phyloP scores from a whole-genome alignment of 2,329 filamentous ascomycete genomes.

The Epichloe gansuensis region DNA sequence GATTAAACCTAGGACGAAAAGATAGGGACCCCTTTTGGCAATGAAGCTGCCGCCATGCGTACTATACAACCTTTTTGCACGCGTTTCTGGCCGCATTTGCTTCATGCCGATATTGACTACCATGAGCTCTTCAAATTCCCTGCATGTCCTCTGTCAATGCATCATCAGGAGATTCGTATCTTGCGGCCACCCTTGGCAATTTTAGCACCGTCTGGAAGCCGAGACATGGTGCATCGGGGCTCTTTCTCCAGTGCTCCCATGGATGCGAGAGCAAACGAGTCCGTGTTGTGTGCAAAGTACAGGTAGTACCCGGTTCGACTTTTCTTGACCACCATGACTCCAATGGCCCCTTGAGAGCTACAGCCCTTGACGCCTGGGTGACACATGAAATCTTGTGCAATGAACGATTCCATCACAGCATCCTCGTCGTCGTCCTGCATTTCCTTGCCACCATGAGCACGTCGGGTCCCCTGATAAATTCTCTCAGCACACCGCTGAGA shows the following conservation, averaged over 20 bases:
- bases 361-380: constrained; percentile 76
- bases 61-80: not conserved
- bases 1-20: not conserved
- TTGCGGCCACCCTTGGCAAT: constrained; percentile 44
- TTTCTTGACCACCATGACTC: constrained; percentile 83
- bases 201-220: constrained; percentile 41
- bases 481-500: constrained; percentile 77
- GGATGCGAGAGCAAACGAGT: constrained; percentile 73
- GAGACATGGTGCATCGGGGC: constrained; percentile 80
- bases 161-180: constrained; percentile 21
- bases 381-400: constrained; percentile 81
- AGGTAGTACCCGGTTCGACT: constrained; percentile 62
- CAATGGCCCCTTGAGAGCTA: constrained; percentile 75
- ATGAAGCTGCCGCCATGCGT: not conserved
- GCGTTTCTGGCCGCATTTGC: not conserved
- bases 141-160: not conserved
- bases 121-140: not conserved
- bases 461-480: constrained; percentile 58
- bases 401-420: constrained; percentile 59
- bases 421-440: constrained; percentile 64
- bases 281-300: constrained; percentile 94
- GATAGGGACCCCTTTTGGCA: not conserved
- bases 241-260: constrained; percentile 69
- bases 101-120: not conserved
- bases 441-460: constrained; percentile 45